Base-by-base conservation (phyloP, 352 stramenopile genomes). In the Globisporangium ultimum region DNA sequence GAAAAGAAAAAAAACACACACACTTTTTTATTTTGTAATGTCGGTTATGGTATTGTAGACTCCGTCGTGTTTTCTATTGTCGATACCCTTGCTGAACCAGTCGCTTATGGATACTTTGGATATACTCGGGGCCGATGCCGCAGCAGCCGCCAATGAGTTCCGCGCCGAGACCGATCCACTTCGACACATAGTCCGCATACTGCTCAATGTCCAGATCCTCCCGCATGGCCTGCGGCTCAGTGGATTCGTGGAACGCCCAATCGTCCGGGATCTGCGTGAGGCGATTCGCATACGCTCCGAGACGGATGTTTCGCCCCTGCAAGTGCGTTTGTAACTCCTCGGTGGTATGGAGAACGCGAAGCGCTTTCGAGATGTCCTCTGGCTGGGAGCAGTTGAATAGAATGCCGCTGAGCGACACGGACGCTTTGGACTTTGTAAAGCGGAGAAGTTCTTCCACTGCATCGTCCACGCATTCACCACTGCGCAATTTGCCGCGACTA, bases 341-440 rank as follows among this genome's bases (percentile, higher is more conserved):
- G 57, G 84, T 55, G 7, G 47, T 45, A 38, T 67, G 42, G 48
- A 97, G 71, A 21, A 77, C 63, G 50, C 57, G n/a, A 3, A 97
- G 66, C 17, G 86, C 89, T 61, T 75, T 81, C 17, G 77, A 89
- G 40, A 97, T 90, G 10, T 84, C 68, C 64, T 97, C 89, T 1
- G 89, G 89, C 54, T 92, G 78, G 40, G 72, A 87, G 50, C 89
- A 98, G 68, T 97, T 98, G 63, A 98, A 97, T 3, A 97, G 64
- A 60, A 98, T 72, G 15, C 63, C 89, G 43, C 83, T 60, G 2
- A 96, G 61, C 36, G 68, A 32, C 7, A 52, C 51, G 9, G 55
- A 50, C 1, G 58, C 38, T 40, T 42, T 58, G 58, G 42, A 61
- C 1, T 43, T 61, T 28, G 60, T 66, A 43, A 76, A 80, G n/a